phyloP scores from a whole-genome alignment of 164 flowering plant species.

The Umbilicus rupestris region DNA sequence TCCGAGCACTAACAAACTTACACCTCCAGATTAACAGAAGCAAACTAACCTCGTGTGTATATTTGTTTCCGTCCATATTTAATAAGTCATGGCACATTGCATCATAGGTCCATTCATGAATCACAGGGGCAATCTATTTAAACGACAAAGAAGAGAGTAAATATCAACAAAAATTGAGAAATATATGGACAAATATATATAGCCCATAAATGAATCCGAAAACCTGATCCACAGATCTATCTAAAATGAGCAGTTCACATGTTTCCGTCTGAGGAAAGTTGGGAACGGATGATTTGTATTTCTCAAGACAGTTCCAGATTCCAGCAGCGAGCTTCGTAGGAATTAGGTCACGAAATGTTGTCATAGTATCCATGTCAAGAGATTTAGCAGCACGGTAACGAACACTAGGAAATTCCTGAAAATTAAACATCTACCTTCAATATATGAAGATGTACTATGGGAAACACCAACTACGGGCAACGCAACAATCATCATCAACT shows the following conservation, averaged over 20 bases:
- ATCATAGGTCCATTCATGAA: constrained; percentile 99
- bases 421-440: constrained; percentile 9
- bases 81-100: constrained; percentile 97
- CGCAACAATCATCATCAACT: background rate
- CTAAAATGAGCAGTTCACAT: constrained; percentile 86
- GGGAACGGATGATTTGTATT: constrained; percentile 59
- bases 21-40: constrained; percentile 6
- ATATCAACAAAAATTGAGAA: constrained; percentile 4
- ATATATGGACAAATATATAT: background rate
- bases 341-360: constrained; percentile 65
- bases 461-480: background rate
- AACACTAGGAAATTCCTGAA: constrained; percentile 84
- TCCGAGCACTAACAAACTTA: background rate
- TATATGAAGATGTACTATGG: background rate
- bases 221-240: constrained; percentile 97
- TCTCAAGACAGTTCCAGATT: constrained; percentile 63
- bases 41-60: constrained; percentile 67
- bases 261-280: constrained; percentile 88
- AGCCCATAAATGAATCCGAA: constrained; percentile 9
- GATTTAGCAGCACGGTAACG: constrained; percentile 81
- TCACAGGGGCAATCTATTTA: constrained; percentile 85
- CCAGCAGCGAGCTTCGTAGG: constrained; percentile 90
- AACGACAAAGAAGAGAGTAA: constrained; percentile 12
- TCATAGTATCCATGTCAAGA: constrained; percentile 60
- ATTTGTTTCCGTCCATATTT: constrained; percentile 89